Conservation (phyloP, 495 filamentous ascomycete genomes). For the Xylaria flabelliformis region DNA sequence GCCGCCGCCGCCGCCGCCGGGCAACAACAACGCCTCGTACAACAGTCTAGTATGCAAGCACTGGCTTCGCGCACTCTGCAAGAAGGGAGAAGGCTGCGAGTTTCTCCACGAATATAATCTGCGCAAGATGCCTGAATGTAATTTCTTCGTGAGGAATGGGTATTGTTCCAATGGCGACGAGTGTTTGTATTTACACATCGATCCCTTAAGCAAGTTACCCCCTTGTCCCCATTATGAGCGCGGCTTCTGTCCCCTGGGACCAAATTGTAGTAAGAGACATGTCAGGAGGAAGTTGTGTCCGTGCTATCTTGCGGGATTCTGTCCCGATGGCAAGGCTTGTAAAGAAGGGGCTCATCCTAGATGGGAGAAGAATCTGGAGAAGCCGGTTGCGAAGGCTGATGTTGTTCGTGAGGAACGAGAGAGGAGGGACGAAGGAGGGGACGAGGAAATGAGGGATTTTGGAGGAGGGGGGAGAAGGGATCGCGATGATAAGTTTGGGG, state of each 20-base stretch:
- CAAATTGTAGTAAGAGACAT: slow-evolving; percentile 85
- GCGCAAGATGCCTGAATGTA: slow-evolving; percentile 96
- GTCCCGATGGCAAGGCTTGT: slow-evolving; percentile 82
- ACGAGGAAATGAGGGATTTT: slow-evolving; percentile 57
- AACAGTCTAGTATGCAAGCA: slow-evolving; percentile 96
- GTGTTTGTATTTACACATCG: slow-evolving; percentile 94
- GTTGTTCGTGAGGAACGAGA: slow-evolving; percentile 60
- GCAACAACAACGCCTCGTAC: slow-evolving; percentile 46
- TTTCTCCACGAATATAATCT: slow-evolving; percentile 99
- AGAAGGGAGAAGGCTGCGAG: slow-evolving; percentile 94
- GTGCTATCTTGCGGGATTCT: slow-evolving; percentile 95
- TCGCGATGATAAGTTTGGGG: slow-evolving; percentile 56
- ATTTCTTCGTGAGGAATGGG: slow-evolving; percentile 84
- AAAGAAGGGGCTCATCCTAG: slow-evolving; percentile 79
- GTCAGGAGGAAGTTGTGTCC: slow-evolving; percentile 75
- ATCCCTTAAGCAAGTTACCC: slow-evolving; percentile 78
- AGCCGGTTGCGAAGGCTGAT: slow-evolving; percentile 70
- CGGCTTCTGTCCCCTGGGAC: slow-evolving; percentile 93
- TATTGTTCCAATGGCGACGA: slow-evolving; percentile 97
- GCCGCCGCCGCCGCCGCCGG: neutral
- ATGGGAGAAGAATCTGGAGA: slow-evolving; percentile 76
- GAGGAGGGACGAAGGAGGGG: slow-evolving; percentile 59
- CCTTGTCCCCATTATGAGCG: slow-evolving; percentile 93
- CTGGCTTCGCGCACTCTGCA: slow-evolving; percentile 96
- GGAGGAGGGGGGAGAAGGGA: slow-evolving; percentile 51